Base-by-base conservation (phyloP, 2,329 filamentous ascomycete genomes). In the Trichophyton rubrum region DNA sequence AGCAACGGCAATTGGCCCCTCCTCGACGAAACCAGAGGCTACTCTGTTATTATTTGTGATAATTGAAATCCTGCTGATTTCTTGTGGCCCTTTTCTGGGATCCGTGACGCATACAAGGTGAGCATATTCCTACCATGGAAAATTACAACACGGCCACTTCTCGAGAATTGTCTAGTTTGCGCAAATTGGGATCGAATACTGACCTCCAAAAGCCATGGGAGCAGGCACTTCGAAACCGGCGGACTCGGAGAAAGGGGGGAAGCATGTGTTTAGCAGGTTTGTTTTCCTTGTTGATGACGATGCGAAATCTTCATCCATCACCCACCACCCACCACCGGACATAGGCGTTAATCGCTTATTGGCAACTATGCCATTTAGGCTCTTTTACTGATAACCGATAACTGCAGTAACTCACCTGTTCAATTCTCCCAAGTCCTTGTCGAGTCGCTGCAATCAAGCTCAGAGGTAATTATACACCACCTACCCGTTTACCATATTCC, bases 401-500 rank as follows among this genome's bases (percentile, higher is more conserved):
- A 70, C 73, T 66, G 35, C 45, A 85, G 82, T 69, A 78, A 83
- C 66, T 79, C 82, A 47, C 84, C 85, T 63, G 80, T 87, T 64
- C 79, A 81, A 67, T 86, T 95, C 74, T 95, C 90, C 66, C 85
- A 89, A 70, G 85, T 88, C 71, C 80, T 96, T 69, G 81, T 95
- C 69, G 86, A 95, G 69, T 85, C 86, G 63, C 80, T 97, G 63
- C 89, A 96, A 74, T 83, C 84, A 64, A 95, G 85, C 78, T 82
- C 87, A 68, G 90, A 96, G 84, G 91, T 96, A 47, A 40, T 35
- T 8, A 57, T 41, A 38, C 15, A 8, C 51, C 60, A 9, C 15
- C 20, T 49, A 35, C 22, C 59, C 24, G 45, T 51, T 47, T 58
- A 56, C 45, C 40, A 7, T n/a, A 30, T 56, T 62, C 55, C 53